Base-by-base conservation (phyloP, 805 yeast genomes). In the Saccharomycopsis babjevae region DNA sequence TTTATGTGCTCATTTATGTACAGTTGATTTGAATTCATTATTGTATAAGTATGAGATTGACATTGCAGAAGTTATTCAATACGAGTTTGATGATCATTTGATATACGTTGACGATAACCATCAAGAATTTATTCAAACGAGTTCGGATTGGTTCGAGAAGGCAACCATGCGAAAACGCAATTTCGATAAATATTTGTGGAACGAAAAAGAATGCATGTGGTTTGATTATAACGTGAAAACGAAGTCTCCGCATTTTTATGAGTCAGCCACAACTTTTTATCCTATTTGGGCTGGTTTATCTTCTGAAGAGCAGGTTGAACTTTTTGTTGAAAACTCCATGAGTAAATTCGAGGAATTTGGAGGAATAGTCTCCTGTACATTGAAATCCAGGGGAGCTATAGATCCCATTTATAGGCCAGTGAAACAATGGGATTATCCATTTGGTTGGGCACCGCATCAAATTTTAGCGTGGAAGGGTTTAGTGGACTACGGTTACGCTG, bases 391-490 rank as follows among this genome's bases (percentile, higher is more conserved):
- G 66, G 96, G 97, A 50, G 82, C 78, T 28, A 74, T 89, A 42
- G 82, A 86, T 1, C 52, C 52, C 16, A 28, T 46, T 28, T 22
- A 25, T 3, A 46, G 52, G 10, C 52, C 52, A 46, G 28, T 18
- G 32, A 46, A 46, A 46, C 52, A 46, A 25, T 46, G 52, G 52
- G 52, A 46, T 25, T 46, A 46, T 22, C 52, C 52, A 8, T 46
- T 46, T 46, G 52, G 52, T 5, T 46, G 52, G 99, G 97, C 98
- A 0, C 98, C 99, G 1, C 98, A 94, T 71, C 99, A 93, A 73
- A 88, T 93, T 18, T 72, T 93, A 59, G 93, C 96, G 1, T 93
- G 99, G 99, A 81, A 81, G 54, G 98, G 97, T 0, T 76, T 93
- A 34, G 67, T 71, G 34, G 80, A 84, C 59, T 93, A 93, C 70